phyloP scores from a whole-genome alignment of 148 eudicot species.

The Polygonum maritimum region DNA sequence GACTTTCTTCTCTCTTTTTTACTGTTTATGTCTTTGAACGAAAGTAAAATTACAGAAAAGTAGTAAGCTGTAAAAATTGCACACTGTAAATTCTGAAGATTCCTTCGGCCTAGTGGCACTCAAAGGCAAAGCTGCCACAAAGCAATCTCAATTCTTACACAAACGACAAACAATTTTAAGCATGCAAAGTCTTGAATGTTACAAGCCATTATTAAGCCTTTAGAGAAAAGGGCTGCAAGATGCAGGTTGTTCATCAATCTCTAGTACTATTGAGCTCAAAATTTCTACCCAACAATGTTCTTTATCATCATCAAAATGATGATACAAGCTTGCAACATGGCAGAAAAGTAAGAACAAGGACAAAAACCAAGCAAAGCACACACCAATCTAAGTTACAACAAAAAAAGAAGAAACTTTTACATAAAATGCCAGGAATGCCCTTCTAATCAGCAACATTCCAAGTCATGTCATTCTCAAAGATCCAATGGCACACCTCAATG shows the following conservation, averaged over 20 bases:
- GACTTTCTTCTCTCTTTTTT: background rate
- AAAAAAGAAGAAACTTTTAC: background rate
- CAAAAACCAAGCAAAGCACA: background rate
- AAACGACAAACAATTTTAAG: background rate
- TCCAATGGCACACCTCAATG: slow-evolving; percentile 94
- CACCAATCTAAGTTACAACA: background rate
- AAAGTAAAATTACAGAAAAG: background rate
- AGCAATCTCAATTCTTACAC: background rate
- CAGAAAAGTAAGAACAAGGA: background rate
- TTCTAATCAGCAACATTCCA: slow-evolving; percentile 51
- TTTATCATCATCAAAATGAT: background rate
- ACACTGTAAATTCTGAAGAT: background rate
- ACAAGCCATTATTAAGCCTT: background rate
- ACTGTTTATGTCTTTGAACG: background rate
- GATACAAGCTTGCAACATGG: background rate
- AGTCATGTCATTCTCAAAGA: slow-evolving; percentile 83
- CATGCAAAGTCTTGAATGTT: background rate
- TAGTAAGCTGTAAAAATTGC: background rate
- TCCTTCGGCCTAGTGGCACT: background rate
- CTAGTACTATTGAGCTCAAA: background rate
- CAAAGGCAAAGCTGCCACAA: background rate
- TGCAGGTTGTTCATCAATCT: background rate
- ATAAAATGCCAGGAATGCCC: background rate
- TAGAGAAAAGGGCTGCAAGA: background rate
- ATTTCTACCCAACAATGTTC: background rate